A percentile compares a stretch with the other conserved stretches of the same genome.
These are phyloP conservation scores for Podila minutissima DNA, from an alignment of 192 early-diverging fungal species.

Conservation along the genomic window DNA sequence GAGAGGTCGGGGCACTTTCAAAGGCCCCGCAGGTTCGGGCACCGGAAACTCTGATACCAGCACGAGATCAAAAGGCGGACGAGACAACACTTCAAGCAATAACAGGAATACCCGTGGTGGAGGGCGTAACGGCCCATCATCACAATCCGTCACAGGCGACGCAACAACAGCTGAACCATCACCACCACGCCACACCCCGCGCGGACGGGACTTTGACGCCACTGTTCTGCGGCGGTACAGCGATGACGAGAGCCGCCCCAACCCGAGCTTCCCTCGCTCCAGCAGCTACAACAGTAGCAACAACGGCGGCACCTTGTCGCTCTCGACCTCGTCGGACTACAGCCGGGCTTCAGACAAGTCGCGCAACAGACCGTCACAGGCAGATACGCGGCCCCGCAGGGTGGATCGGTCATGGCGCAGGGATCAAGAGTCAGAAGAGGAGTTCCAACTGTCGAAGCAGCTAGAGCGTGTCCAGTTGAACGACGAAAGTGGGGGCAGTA, in stretches of 20 bases:
- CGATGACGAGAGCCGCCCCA: constrained; percentile 35
- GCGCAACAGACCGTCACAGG: not conserved
- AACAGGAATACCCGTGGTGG: not conserved
- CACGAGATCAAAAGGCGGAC: not conserved
- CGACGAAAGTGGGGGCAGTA: not conserved
- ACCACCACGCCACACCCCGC: constrained; percentile 29
- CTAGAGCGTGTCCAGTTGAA: not conserved
- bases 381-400: not conserved
- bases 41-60: not conserved
- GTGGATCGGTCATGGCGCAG: not conserved
- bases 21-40: constrained; percentile 16
- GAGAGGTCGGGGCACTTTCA: constrained; percentile 46
- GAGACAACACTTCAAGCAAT: not conserved
- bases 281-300: constrained; percentile 24
- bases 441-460: not conserved
- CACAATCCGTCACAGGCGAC: not conserved
- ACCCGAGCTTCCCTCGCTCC: constrained; percentile 28
- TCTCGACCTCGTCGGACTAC: not conserved
- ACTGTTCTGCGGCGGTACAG: constrained; percentile 49
- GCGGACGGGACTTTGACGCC: constrained; percentile 55
- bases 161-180: constrained; percentile 2
- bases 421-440: not conserved
- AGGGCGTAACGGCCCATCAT: not conserved
- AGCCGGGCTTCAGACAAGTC: not conserved
- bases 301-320: not conserved